Conservation (phyloP, 1,284 basidiomycete species). For the Phylloboletellus chloephorus region DNA sequence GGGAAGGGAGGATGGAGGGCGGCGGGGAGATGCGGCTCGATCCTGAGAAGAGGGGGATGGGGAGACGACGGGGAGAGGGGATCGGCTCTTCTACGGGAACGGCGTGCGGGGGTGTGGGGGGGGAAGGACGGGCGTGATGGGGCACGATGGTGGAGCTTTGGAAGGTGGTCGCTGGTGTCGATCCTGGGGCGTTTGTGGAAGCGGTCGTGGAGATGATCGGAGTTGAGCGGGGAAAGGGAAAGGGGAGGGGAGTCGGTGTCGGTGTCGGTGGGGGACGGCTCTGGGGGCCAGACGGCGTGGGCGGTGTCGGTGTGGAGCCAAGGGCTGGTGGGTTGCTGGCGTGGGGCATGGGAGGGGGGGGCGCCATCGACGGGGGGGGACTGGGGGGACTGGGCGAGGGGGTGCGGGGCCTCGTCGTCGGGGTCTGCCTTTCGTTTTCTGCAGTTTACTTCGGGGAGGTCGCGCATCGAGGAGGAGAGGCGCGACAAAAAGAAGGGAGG, state of each 20-base stretch:
- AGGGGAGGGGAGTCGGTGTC: no score
- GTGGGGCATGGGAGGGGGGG: slow-evolving; percentile 20
- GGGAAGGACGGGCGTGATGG: slow-evolving; percentile 19
- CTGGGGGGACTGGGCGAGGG: slow-evolving; percentile 12
- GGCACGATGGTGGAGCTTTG: slow-evolving; percentile 13
- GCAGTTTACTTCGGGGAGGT: slow-evolving; percentile 31
- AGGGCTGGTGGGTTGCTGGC: slow-evolving; percentile 28
- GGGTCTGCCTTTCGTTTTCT: slow-evolving; percentile 32
- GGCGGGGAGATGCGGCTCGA: slow-evolving; percentile 20
- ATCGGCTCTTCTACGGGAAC: slow-evolving; percentile 22
- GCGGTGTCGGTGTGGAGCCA: slow-evolving; percentile 30
- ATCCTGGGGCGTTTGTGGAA: slow-evolving; percentile 31
- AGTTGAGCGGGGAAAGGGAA: slow-evolving; percentile 28
- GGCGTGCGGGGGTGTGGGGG: slow-evolving; percentile 23
- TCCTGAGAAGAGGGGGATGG: slow-evolving; percentile 22
- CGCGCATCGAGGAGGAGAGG: slow-evolving; percentile 22
- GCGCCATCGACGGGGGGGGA: slow-evolving; percentile 17
- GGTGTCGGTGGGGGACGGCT: slow-evolving; percentile 25
- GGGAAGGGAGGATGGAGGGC: slow-evolving; percentile 23
- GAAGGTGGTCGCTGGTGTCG: slow-evolving; percentile 20
- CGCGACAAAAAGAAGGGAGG: slow-evolving; percentile 17
- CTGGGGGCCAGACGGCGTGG: slow-evolving; percentile 28
- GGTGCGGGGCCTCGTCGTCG: slow-evolving; percentile 26
- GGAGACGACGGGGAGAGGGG: slow-evolving; percentile 12
- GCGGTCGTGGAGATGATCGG: slow-evolving; percentile 17